phyloP scores from a whole-genome alignment of 2,329 filamentous ascomycete genomes.

The Trichoderma sp. region DNA sequence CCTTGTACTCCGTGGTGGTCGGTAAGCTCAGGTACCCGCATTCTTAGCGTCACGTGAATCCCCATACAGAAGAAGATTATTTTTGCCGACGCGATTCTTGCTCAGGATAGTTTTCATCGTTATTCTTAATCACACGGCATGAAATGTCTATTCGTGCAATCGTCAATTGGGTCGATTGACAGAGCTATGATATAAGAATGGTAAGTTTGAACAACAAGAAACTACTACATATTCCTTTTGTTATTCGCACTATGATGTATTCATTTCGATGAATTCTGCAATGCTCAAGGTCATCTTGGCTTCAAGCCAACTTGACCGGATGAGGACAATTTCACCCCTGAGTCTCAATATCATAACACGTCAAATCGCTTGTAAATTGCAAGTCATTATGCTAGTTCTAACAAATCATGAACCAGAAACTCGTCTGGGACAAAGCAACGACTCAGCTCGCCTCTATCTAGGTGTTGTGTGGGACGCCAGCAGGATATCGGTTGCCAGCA shows the following conservation, averaged over 20 bases:
- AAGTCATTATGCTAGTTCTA: not conserved
- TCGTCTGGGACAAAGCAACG: not conserved
- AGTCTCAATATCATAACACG: not conserved
- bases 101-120: not conserved
- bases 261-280: slow-evolving; percentile 48
- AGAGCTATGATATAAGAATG: not conserved
- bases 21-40: not conserved
- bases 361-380: not conserved
- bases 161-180: not conserved
- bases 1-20: not conserved
- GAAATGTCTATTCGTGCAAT: not conserved
- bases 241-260: slow-evolving; percentile 23
- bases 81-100: slow-evolving; percentile 5
- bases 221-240: not conserved
- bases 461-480: slow-evolving; percentile 36
- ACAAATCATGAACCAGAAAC: not conserved
- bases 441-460: not conserved
- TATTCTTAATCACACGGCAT: not conserved
- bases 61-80: not conserved
- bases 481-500: slow-evolving; percentile 49
- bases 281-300: slow-evolving; percentile 40
- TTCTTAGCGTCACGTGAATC: slow-evolving; percentile 6
- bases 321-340: slow-evolving; percentile 33
- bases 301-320: not conserved
- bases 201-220: not conserved